Evolutionary conservation across 257 asterid species (phyloP), one percentile per base, ranked within the genome.

Genomic region (Capsicum baccatum): DNA sequence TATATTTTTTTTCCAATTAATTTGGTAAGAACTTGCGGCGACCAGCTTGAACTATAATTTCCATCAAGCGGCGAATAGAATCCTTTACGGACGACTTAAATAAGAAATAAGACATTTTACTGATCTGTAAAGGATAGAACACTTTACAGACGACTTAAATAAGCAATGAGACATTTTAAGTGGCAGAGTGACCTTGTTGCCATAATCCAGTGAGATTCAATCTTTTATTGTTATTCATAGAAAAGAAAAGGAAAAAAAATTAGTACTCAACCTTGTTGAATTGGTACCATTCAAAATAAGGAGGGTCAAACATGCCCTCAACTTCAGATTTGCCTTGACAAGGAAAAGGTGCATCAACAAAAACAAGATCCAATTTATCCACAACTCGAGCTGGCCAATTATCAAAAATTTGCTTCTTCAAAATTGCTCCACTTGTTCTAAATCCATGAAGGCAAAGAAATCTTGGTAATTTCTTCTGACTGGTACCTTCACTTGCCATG

Each of bases 221-320:
- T 26, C 26, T 26, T 26, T 26, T 26, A 26, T 26, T 26, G 26
- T 26, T 26, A 26, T 26, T 26, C 26, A 26, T 26, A 26, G 26
- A 26, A 26, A 26, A 26, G 33, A 26, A 26, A 26, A 26, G 33
- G 33, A 26, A 26, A 26, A 26, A 26, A 63, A 63, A 9, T 63
- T 39, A 39, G 44, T 39, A 26, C 44, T 39, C 44, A 39, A 94
- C 99, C 97, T 96, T 91, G 83, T 94, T 93, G 90, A 91, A 93
- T 79, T 93, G 99, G 87, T 93, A 94, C 99, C 98, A 96, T 89
- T 96, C 98, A 59, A 92, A 94, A 88, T 93, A 94, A 3, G 99
- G 99, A 87, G 99, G 99, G 84, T 94, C 98, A 26, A 96, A 96
- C 1, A 92, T 92, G 2, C 97, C 99, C 70, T 96, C 98, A 19